A percentile compares a stretch with the other conserved stretches of the same genome.
phyloP scores from a whole-genome alignment of 1,139 yeast genomes.

The Meyerozyma smithsonii region DNA sequence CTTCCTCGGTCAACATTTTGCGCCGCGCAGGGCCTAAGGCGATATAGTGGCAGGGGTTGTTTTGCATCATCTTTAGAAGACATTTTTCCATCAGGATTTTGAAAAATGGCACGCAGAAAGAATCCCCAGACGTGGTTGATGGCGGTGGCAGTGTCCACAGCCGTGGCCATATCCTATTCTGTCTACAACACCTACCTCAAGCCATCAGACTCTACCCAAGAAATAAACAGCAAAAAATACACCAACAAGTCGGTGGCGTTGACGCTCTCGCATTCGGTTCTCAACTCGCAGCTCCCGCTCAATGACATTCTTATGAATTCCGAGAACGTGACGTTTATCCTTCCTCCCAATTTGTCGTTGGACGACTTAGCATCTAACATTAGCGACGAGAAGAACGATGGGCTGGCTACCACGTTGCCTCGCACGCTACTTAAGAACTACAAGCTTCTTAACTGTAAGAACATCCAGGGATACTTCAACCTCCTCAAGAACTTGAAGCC shows the following conservation, averaged over 20 bases:
- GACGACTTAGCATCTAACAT: constrained; percentile 32
- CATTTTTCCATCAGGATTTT: no score
- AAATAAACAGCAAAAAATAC: constrained; percentile 16
- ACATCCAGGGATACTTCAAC: constrained; percentile 40
- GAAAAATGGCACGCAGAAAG: constrained; percentile 11
- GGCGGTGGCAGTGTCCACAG: constrained; percentile 11
- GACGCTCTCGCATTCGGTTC: constrained; percentile 40
- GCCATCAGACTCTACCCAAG: constrained; percentile 5
- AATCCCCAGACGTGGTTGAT: constrained; percentile 7
- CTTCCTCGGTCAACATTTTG: neutral
- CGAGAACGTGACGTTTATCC: constrained; percentile 42
- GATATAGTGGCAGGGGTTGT: neutral
- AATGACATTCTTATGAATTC: constrained; percentile 34
- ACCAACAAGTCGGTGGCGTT: constrained; percentile 37
- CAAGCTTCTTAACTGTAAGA: constrained; percentile 38
- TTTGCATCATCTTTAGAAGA: neutral
- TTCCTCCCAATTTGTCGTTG: constrained; percentile 42
- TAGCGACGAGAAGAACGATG: constrained; percentile 13
- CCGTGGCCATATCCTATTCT: constrained; percentile 10
- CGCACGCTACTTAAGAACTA: constrained; percentile 28
- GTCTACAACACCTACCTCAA: constrained; percentile 6
- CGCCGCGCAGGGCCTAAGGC: neutral
- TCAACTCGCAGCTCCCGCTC: constrained; percentile 36
- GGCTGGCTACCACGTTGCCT: constrained; percentile 12
- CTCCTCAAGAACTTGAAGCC: constrained; percentile 40